Evolutionary conservation across 2,329 filamentous ascomycete genomes (phyloP).

Genomic region (Tolypocladium inflatum): DNA sequence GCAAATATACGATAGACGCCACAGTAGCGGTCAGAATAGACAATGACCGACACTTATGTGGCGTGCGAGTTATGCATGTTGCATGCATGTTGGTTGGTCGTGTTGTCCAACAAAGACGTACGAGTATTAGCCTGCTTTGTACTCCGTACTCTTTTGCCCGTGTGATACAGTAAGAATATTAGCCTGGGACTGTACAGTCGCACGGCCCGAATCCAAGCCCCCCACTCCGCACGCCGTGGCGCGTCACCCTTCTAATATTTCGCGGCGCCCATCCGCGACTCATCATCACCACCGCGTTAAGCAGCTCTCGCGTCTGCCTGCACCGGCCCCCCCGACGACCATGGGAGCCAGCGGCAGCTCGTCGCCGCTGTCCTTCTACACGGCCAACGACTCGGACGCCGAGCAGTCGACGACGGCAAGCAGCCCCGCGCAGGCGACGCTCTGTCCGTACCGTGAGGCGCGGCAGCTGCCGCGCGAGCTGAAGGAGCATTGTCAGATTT

Average conservation of each 20-base stretch:
- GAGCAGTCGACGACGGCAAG: constrained; percentile 25
- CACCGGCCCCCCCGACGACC: not conserved
- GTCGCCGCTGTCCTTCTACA: constrained; percentile 25
- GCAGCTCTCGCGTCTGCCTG: not conserved
- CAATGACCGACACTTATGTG: not conserved
- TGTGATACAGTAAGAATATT: not conserved
- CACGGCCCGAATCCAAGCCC: not conserved
- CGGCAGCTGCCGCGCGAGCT: constrained; percentile 52
- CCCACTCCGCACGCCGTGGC: not conserved
- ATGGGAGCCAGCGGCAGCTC: constrained; percentile 13
- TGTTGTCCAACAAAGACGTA: not conserved
- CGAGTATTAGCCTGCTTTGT: too few species aligned
- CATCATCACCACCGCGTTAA: not conserved
- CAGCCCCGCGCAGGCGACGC: constrained; percentile 19
- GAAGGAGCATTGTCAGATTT: constrained; percentile 57
- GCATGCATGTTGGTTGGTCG: too few species aligned
- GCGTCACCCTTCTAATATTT: not conserved
- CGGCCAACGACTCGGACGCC: constrained; percentile 17
- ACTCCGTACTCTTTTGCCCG: not conserved
- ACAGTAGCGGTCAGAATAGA: not conserved
- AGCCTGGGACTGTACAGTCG: not conserved
- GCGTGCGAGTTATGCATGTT: not conserved
- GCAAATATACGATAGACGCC: not conserved
- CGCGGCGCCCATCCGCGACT: not conserved
- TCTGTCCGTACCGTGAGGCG: constrained; percentile 40